Conservation (phyloP, 139 green algal genomes). For the Auxenochlorella pyrenoidosa region DNA sequence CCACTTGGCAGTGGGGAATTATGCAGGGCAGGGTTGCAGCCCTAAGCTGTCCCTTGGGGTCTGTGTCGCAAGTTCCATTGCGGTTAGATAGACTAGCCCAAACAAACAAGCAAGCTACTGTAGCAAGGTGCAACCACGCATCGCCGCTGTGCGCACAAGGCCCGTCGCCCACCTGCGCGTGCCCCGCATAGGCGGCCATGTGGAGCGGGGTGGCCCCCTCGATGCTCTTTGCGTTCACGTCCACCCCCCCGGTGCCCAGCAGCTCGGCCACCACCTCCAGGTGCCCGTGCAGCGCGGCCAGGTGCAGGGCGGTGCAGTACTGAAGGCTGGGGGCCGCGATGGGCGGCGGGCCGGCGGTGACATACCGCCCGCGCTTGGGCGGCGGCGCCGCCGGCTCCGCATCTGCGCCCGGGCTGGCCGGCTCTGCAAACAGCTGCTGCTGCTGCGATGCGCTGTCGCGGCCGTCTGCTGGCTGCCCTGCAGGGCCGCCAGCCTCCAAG, state of each 20-base stretch:
- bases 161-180: conserved; percentile 18
- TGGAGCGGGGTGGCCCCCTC: conserved; percentile 54
- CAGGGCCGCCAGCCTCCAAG: neutral
- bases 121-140: no score
- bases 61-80: no score
- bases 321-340: conserved; percentile 8
- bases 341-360: neutral
- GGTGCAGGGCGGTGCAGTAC: conserved; percentile 55
- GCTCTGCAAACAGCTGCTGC: neutral
- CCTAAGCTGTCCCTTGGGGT: no score
- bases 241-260: conserved; percentile 25
- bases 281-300: conserved; percentile 43
- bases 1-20: neutral
- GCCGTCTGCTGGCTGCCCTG: neutral
- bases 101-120: neutral
- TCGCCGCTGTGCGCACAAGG: no score
- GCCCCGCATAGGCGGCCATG: conserved; percentile 45
- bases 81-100: no score
- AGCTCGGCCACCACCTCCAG: conserved; percentile 37
- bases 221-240: conserved; percentile 39
- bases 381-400: neutral
- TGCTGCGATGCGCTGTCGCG: no score
- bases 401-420: no score
- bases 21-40: no score
- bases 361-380: conserved; percentile 30